Conservation (phyloP, 2,329 filamentous ascomycete genomes). For the Alternaria angustiovoidea region DNA sequence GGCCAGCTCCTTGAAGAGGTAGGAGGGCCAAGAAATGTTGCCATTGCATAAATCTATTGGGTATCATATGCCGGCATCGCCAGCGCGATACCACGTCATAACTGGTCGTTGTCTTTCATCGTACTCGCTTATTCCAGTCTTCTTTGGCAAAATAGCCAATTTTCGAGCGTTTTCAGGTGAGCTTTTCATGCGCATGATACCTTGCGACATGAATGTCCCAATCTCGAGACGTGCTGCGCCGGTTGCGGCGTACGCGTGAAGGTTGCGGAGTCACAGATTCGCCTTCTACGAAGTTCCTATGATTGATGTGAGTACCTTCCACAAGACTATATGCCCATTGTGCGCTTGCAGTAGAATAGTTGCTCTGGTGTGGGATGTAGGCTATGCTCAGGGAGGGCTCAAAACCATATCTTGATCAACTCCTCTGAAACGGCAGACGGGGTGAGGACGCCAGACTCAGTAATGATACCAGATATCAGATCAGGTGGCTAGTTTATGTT, state of each 20-base stretch:
- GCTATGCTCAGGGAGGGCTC: constrained; percentile 30
- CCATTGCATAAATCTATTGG: constrained; percentile 17
- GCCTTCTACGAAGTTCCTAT: constrained; percentile 17
- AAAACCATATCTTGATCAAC: constrained; percentile 69
- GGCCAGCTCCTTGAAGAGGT: not conserved
- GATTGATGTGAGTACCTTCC: constrained; percentile 17
- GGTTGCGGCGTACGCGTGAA: constrained; percentile 13
- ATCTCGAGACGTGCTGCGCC: constrained; percentile 19
- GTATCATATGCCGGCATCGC: constrained; percentile 16
- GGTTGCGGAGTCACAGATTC: constrained; percentile 14
- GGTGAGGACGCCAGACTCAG: constrained; percentile 75
- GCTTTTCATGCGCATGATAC: constrained; percentile 15
- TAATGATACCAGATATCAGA: constrained; percentile 76
- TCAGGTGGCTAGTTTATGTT: constrained; percentile 65
- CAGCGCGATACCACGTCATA: not conserved
- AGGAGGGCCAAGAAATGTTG: not conserved
- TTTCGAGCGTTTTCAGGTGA: constrained; percentile 9
- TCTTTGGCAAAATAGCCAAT: not conserved
- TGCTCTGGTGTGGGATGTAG: constrained; percentile 12
- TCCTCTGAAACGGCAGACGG: constrained; percentile 75
- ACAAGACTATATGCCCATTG: not conserved
- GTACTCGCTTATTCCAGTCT: not conserved
- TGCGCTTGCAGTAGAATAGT: constrained; percentile 1
- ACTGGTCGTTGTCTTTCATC: constrained; percentile 1
- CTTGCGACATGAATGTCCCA: constrained; percentile 11